phyloP scores from a whole-genome alignment of 106 monocot genomes.

The Dendrobium officinale region DNA sequence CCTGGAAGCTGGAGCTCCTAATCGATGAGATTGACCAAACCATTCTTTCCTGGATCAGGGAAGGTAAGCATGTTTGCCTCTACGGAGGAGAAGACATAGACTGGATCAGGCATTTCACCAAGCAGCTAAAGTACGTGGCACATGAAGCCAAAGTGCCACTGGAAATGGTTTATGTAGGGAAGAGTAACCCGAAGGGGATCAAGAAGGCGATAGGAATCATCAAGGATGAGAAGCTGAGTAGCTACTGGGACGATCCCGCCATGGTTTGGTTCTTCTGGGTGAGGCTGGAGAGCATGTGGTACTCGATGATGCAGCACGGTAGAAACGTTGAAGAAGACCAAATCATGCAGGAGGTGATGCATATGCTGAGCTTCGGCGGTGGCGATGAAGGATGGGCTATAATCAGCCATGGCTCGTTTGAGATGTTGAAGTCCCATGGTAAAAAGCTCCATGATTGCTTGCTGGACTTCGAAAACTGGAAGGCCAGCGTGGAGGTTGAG shows the following conservation, averaged over 20 bases:
- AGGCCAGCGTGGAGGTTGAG: constrained; percentile 23
- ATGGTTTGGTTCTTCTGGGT: constrained; percentile 95
- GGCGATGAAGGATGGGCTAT: constrained; percentile 76
- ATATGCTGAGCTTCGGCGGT: constrained; percentile 72
- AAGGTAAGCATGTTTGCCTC: constrained; percentile 49
- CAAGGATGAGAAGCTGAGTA: constrained; percentile 47
- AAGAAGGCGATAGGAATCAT: constrained; percentile 27
- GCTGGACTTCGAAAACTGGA: constrained; percentile 53
- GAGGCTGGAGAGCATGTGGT: constrained; percentile 80
- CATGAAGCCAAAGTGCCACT: constrained; percentile 40
- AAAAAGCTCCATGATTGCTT: constrained; percentile 52
- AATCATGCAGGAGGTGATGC: constrained; percentile 70
- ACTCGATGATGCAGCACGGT: constrained; percentile 74
- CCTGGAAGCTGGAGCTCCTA: constrained; percentile 65
- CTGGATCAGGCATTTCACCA: constrained; percentile 71
- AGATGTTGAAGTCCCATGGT: constrained; percentile 46
- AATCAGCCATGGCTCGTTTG: constrained; percentile 40
- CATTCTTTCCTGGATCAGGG: constrained; percentile 39
- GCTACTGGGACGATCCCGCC: constrained; percentile 47
- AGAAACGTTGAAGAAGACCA: constrained; percentile 40
- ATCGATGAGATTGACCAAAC: constrained; percentile 68
- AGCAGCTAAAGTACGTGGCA: constrained; percentile 20
- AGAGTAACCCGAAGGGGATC: constrained; percentile 76
- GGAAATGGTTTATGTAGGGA: constrained; percentile 86
- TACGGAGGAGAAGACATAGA: constrained; percentile 83